Evolutionary conservation across 169 alveolate genomes (phyloP), one percentile per base, ranked within the genome.

Genomic region (Cryptosporidium xiaoi): DNA sequence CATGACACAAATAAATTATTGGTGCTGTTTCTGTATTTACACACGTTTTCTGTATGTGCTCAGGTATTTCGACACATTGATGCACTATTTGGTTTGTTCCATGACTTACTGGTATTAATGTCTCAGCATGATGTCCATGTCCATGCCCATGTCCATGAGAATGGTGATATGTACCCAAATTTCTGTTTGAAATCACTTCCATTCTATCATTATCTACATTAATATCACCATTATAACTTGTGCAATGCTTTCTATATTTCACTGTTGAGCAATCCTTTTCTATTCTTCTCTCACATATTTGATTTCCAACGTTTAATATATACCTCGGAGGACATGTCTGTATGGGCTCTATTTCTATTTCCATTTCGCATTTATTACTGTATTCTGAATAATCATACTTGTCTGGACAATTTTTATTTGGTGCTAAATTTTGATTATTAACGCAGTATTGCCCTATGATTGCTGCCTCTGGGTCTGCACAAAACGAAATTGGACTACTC

Each of bases 321-420:
- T 34, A 77, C 27, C 87, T 56, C 10, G 87, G 87, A 44, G 87
- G 87, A 77, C 87, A 77, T 24, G 87, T 77, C 3, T 18, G 46
- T 18, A 77, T 55, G 15, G 87, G 87, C 16, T 77, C 87, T 24
- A 77, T 46, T 46, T 40, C 71, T 44, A 62, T 62, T 34, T 77
- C 77, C 16, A 33, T 56, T 2, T n/a, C 50, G 50, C 87, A 77
- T n/a, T 77, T 16, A 48, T n/a, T 44, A n/a, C 29, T 50, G 20
- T n/a, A 33, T 46, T 58, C 64, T 24, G 33, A 44, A 29, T 40
- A 77, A 2, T 20, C n/a, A 24, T 60, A 77, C n/a, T 62, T 62
- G 7, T 4, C 40, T 13, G 87, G 77, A 40, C 87, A 77, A 40
- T 77, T 36, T 7, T 58, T 46, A 24, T 24, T 77, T 8, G 87